Evolutionary conservation across 1,284 basidiomycete species (phyloP), one percentile per base, ranked within the genome.

Genomic region (Trametes versicolor): DNA sequence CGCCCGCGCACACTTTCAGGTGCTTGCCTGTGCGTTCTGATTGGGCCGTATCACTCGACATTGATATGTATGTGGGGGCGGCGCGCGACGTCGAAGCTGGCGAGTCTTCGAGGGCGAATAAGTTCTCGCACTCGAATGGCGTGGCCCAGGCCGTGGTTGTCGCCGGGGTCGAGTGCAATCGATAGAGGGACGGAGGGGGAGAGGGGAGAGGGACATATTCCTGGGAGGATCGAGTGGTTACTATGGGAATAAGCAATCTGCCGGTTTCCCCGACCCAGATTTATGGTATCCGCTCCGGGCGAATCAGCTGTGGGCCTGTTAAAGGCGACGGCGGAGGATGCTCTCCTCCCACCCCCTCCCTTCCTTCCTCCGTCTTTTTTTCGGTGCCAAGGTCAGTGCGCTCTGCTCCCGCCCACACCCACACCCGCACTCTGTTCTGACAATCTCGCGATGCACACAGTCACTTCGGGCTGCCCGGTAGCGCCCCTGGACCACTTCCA

Each of bases 391-490:
- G 62, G 66, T 60, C 37, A 21, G 63, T 69, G 29, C 57, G 23
- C 45, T 49, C 55, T 48, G 32, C 47, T 52, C 45, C 55, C 41
- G 32, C 41, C 49, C 57, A 32, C 56, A 53, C 13, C 51, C 55
- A 29, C 41, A 29, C 3, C 51, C 13, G 47, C 56, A 21, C 32
- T 32, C 29, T 34, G 37, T 19, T n/a, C 19, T 55, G 23, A 27
- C 23, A 49, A 2, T 1, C 13, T 29, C 12, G 8, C 3, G 43
- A 10, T 54, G 17, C 29, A 47, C 54, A 48, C 53, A 75, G 73
- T 69, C 71, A 72, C 79, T 82, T 81, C 73, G 86, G 87, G 86
- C 83, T 87, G 88, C 88, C 87, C 80, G 87, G 88, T 83, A 80
- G 88, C 87, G 82, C 84, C 85, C 87, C 83, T 83, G 82, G 81